Base-by-base conservation (phyloP, 768 basidiomycete genomes). In the Termitomyces sp. region DNA sequence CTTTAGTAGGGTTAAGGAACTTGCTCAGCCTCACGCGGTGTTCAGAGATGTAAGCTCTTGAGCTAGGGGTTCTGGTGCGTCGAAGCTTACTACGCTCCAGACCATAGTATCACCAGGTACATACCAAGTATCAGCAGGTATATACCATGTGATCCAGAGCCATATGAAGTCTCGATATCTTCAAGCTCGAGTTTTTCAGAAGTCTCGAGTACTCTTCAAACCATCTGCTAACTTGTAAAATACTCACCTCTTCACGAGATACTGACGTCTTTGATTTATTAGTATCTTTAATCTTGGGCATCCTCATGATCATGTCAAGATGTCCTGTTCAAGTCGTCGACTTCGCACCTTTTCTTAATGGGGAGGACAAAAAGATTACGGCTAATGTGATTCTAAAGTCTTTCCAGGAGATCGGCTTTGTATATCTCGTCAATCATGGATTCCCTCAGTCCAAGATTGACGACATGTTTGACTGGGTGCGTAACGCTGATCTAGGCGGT, bases 361-460 rank as follows among this genome's bases (percentile, higher is more conserved):
- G 71, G 4, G 67, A 68, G 0, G 63, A 70, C 53, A 78, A 74
- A 57, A 64, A 75, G 51, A 60, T 38, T 0, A 75, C 78, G 12
- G 78, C 77, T 0, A 62, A 73, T 41, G 70, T 68, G 0, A 74
- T 83, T 11, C 54, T 81, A 0, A 60, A 68, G 6, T 78, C 79
- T 3, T 77, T 81, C 71, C 74, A 75, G 55, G 63, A 68, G 1
- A 70, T 69, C 31, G 80, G 80, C 1, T 81, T 82, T 64, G 76
- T 79, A 3, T 80, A 79, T 64, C 64, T 80, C 9, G 60, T 68
- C 42, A 77, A 81, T 55, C 72, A 76, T 55, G 72, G 76, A 6
- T 59, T 82, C 3, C 63, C 72, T 8, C 67, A 72, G 44, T 63
- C 67, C 3, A 68, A 73, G 52, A 68, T 76, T 12, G 63, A 71